These are phyloP conservation scores for Canavalia ensiformis DNA, from an alignment of 306 rosid genomes.

Conservation along the genomic window DNA sequence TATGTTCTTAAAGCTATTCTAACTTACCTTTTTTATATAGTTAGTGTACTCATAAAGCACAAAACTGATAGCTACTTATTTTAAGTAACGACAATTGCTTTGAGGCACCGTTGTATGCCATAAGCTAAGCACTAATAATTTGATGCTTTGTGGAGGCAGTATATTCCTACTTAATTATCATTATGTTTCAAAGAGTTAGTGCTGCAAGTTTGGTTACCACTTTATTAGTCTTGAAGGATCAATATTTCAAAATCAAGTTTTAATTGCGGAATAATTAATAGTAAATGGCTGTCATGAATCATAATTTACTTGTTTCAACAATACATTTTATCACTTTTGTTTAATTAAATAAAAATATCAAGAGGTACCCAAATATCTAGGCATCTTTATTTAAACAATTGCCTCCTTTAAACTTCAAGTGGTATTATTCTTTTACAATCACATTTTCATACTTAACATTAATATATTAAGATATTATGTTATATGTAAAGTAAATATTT, in stretches of 20 bases:
- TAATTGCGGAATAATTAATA: slow-evolving; percentile 43
- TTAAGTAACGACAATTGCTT: slow-evolving; percentile 48
- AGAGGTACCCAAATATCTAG: slow-evolving; percentile 19
- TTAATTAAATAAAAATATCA: slow-evolving; percentile 10
- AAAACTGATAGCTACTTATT: slow-evolving; percentile 48
- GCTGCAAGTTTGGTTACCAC: slow-evolving; percentile 50
- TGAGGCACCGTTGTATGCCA: slow-evolving; percentile 50
- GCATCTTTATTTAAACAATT: slow-evolving; percentile 29
- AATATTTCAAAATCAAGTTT: slow-evolving; percentile 32
- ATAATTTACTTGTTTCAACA: slow-evolving; percentile 24
- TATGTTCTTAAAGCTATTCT: slow-evolving; percentile 42
- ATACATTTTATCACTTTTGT: slow-evolving; percentile 21
- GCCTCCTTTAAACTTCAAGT: slow-evolving; percentile 32
- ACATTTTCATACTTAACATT: background rate
- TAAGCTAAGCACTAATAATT: slow-evolving; percentile 58
- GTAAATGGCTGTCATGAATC: slow-evolving; percentile 31
- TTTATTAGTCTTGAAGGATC: slow-evolving; percentile 43
- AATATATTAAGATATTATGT: background rate
- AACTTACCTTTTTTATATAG: slow-evolving; percentile 30
- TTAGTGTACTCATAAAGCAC: slow-evolving; percentile 56
- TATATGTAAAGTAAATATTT: background rate
- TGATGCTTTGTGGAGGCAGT: slow-evolving; percentile 55
- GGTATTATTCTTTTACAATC: slow-evolving; percentile 11
- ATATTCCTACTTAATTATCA: slow-evolving; percentile 49
- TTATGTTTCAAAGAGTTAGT: slow-evolving; percentile 57